Evolutionary conservation across 2,329 filamentous ascomycete species (phyloP), one percentile per base, ranked within the genome.

Genomic region (Cordyceps cateniannulata): DNA sequence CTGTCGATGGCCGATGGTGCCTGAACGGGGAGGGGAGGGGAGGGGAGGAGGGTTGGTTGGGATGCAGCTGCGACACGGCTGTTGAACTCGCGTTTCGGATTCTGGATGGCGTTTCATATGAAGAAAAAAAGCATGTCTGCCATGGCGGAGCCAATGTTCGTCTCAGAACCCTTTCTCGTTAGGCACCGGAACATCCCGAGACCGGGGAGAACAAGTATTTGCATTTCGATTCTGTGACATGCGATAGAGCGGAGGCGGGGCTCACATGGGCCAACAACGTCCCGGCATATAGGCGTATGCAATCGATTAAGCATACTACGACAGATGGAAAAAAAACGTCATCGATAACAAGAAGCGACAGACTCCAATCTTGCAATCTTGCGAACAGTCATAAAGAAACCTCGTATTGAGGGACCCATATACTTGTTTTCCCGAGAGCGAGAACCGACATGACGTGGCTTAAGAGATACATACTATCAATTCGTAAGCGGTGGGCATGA

Each of bases 21-120:
- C 45, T 16, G 10, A 20, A 12, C 12, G 20, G 32, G 35, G 5
- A 40, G 4, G 35, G 29, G 29, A 20, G 8, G 27, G 27, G 27
- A 29, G 27, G 5, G 32, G n/a, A n/a, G 32, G 32, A 35, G 32
- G 32, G 32, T 35, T 35, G 38, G 22, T 42, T 49, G 55, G 27
- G 49, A 60, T 53, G 58, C 29, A 54, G 50, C 27, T 54, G 58
- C 58, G 42, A 60, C 40, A 35, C 58, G 29, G 48, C 10, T 42
- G 49, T 51, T 18, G 27, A 60, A 27, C 49, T 40, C 12, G 27
- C 29, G 58, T 60, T 48, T 60, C 58, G 49, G 24, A 53, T 54
- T 20, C 22, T 24, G 20, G 40, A 22, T n/a, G 32, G 58, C n/a
- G 58, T 60, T 40, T 60, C 48, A 60, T 40, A 53, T 48, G 35